Evolutionary conservation across 176 grass and related monocot species (phyloP).

Genomic region (Eremochloa ophiuroides): DNA sequence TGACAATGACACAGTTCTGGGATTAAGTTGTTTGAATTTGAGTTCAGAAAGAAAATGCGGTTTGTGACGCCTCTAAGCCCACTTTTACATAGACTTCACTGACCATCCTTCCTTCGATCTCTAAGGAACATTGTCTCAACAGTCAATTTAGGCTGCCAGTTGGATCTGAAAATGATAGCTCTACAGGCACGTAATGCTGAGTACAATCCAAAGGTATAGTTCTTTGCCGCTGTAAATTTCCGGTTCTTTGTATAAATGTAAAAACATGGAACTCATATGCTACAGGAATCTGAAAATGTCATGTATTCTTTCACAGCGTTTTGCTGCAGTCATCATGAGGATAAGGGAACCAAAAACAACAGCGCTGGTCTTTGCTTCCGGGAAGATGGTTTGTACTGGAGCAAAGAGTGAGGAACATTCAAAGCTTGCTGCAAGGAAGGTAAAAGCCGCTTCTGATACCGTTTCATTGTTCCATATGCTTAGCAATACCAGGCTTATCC

Average conservation of each 20-base stretch:
- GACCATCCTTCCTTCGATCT: constrained; percentile 4
- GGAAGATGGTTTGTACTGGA: constrained; percentile 94
- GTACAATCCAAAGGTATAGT: constrained; percentile 81
- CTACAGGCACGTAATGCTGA: constrained; percentile 69
- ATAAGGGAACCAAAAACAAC: constrained; percentile 90
- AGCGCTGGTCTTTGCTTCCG: constrained; percentile 66
- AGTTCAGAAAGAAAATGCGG: not conserved
- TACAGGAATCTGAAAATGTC: not conserved
- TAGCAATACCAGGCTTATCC: not conserved
- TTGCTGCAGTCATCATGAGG: constrained; percentile 87
- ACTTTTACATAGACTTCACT: not conserved
- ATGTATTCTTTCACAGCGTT: constrained; percentile 49
- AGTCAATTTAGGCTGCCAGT: constrained; percentile 59
- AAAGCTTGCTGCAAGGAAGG: constrained; percentile 56
- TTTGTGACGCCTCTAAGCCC: not conserved
- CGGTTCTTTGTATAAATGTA: not conserved
- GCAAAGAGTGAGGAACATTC: constrained; percentile 70
- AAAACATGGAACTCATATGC: not conserved
- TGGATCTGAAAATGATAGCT: constrained; percentile 72
- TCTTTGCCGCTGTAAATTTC: not conserved
- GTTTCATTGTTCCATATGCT: not conserved
- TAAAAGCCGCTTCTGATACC: not conserved
- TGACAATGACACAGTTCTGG: not conserved
- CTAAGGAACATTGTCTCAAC: constrained; percentile 82
- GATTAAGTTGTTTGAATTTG: not conserved